Percentiles rank a stretch among this genome's conserved stretches.
phyloP scores from a whole-genome alignment of 2,329 filamentous ascomycete species.

The Fusarium gaditjirri region DNA sequence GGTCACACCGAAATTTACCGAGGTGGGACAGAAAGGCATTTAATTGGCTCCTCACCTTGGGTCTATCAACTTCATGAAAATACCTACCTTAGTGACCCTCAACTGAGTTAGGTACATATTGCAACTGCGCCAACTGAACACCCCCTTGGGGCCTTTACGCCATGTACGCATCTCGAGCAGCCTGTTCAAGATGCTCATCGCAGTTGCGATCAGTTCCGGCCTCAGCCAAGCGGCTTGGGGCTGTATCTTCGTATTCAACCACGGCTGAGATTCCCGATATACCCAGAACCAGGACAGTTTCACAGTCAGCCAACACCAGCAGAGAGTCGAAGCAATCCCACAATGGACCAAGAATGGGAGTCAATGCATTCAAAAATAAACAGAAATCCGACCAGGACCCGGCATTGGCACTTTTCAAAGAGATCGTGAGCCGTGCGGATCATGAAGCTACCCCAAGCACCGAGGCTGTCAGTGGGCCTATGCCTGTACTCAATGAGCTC shows the following conservation, averaged over 20 bases:
- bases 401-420: conserved; percentile 50
- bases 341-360: not conserved
- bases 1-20: conserved; percentile 33
- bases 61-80: conserved; percentile 32
- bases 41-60: conserved; percentile 39
- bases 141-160: conserved; percentile 14
- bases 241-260: conserved; percentile 41
- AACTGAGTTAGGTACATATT: conserved; percentile 13
- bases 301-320: conserved; percentile 7
- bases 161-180: conserved; percentile 51
- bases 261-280: conserved; percentile 23
- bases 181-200: conserved; percentile 51
- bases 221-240: conserved; percentile 32
- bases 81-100: conserved; percentile 29
- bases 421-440: conserved; percentile 45
- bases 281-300: conserved; percentile 8
- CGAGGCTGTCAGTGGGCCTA: not conserved
- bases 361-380: conserved; percentile 6
- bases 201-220: conserved; percentile 39
- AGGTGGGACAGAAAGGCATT: not conserved
- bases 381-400: conserved; percentile 30
- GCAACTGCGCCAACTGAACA: conserved; percentile 1
- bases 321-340: conserved; percentile 1
- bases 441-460: not conserved
- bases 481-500: conserved; percentile 39